Evolutionary conservation across 495 filamentous ascomycete species (phyloP), one percentile per base, ranked within the genome.

Genomic region (Penicillium goetzii): DNA sequence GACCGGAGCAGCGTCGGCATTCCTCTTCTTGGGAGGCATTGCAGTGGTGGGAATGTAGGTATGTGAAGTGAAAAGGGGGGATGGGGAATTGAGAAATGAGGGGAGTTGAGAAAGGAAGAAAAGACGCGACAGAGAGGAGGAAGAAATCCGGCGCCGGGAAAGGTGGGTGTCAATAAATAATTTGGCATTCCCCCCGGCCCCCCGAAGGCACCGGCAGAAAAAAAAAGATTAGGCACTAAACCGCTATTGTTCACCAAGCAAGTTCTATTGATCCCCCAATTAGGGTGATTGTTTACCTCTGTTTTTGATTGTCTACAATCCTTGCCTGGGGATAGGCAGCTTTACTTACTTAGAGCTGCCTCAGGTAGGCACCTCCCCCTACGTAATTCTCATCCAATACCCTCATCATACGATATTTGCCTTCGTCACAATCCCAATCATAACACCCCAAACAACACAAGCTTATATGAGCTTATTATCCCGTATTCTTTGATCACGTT

Each of bases 21-120:
- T 59, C 59, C 73, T 59, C 59, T 74, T 79, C 56, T 76, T 79
- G 4, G 76, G 77, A 63, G 74, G 74, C 77, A 78, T 80, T 49
- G 32, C 67, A 40, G 12, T 34, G 5, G 15, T 34, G 40, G 60
- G 60, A 62, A 66, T 66, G 50, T 30, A 30, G 38, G 58, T 26
- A 38, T 25, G 45, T 15, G n/a, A 43, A 52, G 38, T 17, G 61
- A 56, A 47, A 54, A 64, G 64, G 65, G 66, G 64, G 56, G 28
- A 25, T 32, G 47, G 21, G 63, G 49, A 66, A 52, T 57, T 17
- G 33, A 41, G 49, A 38, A 34, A 25, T 19, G 14, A n/a, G 40
- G 59, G 56, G 30, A 32, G 38, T 56, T 28, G 49, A 33, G 50
- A 33, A 38, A n/a, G 51, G 50, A 61, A 61, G 36, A 64, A 60